Evolutionary conservation across 2,329 filamentous ascomycete genomes (phyloP), one percentile per base, ranked within the genome.

Genomic region (Trichoderma oligosporum): DNA sequence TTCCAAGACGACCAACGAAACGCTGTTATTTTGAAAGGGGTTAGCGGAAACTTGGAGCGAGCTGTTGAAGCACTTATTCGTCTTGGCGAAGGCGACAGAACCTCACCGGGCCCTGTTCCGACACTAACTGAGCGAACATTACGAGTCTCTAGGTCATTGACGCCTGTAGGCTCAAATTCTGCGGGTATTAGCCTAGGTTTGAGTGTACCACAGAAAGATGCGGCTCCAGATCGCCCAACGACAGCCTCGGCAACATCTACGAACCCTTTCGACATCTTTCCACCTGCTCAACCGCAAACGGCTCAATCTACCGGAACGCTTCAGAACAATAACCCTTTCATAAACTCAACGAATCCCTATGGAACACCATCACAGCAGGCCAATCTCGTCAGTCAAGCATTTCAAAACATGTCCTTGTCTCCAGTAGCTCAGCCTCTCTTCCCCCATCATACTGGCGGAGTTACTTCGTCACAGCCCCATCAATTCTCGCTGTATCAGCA

Each of bases 1-100:
- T 99, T 99, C 66, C 78, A 76, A 4, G 91, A 99, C 68, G 85
- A 87, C 39, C 89, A 87, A 64, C 84, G 88, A 59, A 97, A 97
- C 67, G 79, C 84, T 4, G 84, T 87, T 52, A 85, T 97, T 24
- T 75, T 99, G 16, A 92, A 91, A 68, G 88, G 88, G 3, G 80
- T 95, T 27, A 86, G 88, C 66, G 92, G 93, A 4, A 92, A 94
- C 67, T 69, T 99, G 58, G 91, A 97, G 64, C 87, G 84, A 70
- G 85, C 93, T 0, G 84, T 97, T 42, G 93, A 97, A 71, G 84
- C 90, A 16, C 74, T 99, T 66, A 84, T 94, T 57, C 83, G 91
- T 63, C 74, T 97, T 36, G 93, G 92, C 24, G 91, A 96, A 67
- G 85, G 84, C 29, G 75, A 73, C 59, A 78, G 78, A 54, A 66